Evolutionary conservation across 805 yeast species (phyloP).

Genomic region (Dipodascopsis tothii): DNA sequence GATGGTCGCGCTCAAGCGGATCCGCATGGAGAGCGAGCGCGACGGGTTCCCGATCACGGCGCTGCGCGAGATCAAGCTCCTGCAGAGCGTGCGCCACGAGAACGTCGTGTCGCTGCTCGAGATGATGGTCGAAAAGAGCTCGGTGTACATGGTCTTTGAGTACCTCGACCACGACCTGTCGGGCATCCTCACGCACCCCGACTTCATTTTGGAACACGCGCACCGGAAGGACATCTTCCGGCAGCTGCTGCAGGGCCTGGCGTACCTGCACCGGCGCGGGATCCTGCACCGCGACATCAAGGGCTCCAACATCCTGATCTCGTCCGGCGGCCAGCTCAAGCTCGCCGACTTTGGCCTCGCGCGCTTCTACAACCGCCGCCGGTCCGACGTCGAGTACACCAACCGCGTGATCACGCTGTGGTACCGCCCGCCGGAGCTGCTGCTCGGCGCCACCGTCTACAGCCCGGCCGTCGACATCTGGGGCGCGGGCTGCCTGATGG

Average conservation of each 20-base stretch:
- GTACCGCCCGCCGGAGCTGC: slow-evolving; percentile 94
- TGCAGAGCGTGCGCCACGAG: slow-evolving; percentile 74
- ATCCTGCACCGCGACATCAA: slow-evolving; percentile 85
- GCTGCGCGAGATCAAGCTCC: slow-evolving; percentile 75
- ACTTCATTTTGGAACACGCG: slow-evolving; percentile 51
- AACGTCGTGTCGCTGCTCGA: slow-evolving; percentile 78
- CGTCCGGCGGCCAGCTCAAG: slow-evolving; percentile 66
- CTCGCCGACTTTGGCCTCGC: slow-evolving; percentile 96
- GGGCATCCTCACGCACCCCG: slow-evolving; percentile 74
- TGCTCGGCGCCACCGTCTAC: slow-evolving; percentile 84
- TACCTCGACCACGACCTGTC: slow-evolving; percentile 90
- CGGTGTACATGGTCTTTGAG: slow-evolving; percentile 83
- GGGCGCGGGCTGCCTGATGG: slow-evolving; percentile 90
- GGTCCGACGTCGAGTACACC: slow-evolving; percentile 67
- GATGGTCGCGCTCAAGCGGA: slow-evolving; percentile 76
- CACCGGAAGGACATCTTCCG: slow-evolving; percentile 76
- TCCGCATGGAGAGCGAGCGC: slow-evolving; percentile 76
- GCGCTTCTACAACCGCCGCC: slow-evolving; percentile 33
- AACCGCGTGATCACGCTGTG: slow-evolving; percentile 92
- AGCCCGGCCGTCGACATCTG: slow-evolving; percentile 89
- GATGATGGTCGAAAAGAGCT: slow-evolving; percentile 73
- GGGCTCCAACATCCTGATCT: slow-evolving; percentile 87
- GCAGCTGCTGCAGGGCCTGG: slow-evolving; percentile 73
- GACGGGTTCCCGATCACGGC: slow-evolving; percentile 98
- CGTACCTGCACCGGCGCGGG: slow-evolving; percentile 60